These are phyloP conservation scores for Pneumocystis carinii DNA, from an alignment of 1,139 yeast genomes.

Conservation along the genomic window DNA sequence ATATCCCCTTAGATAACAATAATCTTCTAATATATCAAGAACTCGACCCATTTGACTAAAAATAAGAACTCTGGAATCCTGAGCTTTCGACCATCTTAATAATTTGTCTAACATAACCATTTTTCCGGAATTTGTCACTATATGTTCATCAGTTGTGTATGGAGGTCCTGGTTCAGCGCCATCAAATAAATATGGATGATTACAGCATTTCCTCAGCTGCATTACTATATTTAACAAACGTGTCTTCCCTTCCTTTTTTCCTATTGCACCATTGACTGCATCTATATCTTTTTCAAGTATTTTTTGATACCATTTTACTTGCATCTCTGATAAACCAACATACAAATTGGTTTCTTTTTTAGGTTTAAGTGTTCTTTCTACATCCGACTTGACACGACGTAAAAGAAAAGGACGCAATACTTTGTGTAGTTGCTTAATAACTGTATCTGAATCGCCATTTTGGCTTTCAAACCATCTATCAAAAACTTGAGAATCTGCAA, in stretches of 20 bases:
- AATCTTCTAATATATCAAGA: conserved; percentile 83
- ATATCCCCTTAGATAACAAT: conserved; percentile 69
- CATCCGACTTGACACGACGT: conserved; percentile 83
- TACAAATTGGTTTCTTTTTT: conserved; percentile 76
- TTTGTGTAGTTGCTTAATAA: conserved; percentile 76
- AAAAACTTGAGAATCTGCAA: conserved; percentile 76
- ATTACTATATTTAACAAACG: conserved; percentile 80
- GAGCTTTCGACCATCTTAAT: conserved; percentile 50
- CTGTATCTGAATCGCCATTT: conserved; percentile 39
- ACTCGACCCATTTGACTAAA: conserved; percentile 93
- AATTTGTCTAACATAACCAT: conserved; percentile 79
- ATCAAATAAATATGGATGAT: conserved; percentile 90
- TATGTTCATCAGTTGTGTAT: conserved; percentile 87
- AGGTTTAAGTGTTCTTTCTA: conserved; percentile 77
- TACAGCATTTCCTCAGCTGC: conserved; percentile 94
- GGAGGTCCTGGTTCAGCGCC: conserved; percentile 99
- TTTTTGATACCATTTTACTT: conserved; percentile 75
- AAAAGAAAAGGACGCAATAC: conserved; percentile 78
- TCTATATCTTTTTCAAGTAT: conserved; percentile 84
- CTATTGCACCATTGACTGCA: conserved; percentile 86
- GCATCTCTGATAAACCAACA: conserved; percentile 93
- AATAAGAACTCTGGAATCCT: conserved; percentile 80
- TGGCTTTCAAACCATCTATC: conserved; percentile 69
- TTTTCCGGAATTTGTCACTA: conserved; percentile 75
- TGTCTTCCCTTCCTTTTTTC: conserved; percentile 81